Base-by-base conservation (phyloP, 306 rosid species). In the Hippophae tibetana region DNA sequence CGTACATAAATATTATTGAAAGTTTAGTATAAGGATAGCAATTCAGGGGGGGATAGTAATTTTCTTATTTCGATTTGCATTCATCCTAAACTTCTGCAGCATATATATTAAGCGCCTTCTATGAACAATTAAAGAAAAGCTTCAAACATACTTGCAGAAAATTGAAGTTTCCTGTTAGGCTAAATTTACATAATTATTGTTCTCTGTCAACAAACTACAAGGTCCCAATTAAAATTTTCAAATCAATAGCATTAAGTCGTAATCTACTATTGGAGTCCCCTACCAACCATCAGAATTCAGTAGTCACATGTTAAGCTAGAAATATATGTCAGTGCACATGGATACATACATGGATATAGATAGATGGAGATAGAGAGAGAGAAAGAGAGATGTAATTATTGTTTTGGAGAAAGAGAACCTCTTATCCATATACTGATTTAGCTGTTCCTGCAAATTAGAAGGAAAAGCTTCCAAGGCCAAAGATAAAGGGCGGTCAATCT, bases 401-500 rank as follows among this genome's bases (percentile, higher is more conserved):
- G 55, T n/a, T 27, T 10, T 47, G 45, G 23, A 59, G 2, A 23
- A 47, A 26, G 49, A 64, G 51, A 74, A 89, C 97, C 82, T 83
- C 54, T 83, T 84, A 58, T 85, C 84, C 68, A 85, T 72, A 69
- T 58, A 90, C 63, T 77, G 89, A 69, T 81, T 76, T 63, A 90
- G 95, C 51, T 64, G 81, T 65, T 85, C 87, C 80, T 87, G 96
- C 27, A 87, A 74, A 79, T 85, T 50, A 65, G 79, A 67, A 52
- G 98, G 92, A 77, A 90, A 90, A 0, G 84, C 78, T 77, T 87
- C 95, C 63, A 90, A 76, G 55, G 95, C 96, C 66, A 90, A 70
- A 62, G 98, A 79, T 61, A 90, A 54, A 4, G 70, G 68, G 61
- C 81, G 78, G 0, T 78, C 95, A 40, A 57, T 71, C 66, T 83